Conservation (phyloP, 305 asterid genomes). For the Ruellia speciosa region DNA sequence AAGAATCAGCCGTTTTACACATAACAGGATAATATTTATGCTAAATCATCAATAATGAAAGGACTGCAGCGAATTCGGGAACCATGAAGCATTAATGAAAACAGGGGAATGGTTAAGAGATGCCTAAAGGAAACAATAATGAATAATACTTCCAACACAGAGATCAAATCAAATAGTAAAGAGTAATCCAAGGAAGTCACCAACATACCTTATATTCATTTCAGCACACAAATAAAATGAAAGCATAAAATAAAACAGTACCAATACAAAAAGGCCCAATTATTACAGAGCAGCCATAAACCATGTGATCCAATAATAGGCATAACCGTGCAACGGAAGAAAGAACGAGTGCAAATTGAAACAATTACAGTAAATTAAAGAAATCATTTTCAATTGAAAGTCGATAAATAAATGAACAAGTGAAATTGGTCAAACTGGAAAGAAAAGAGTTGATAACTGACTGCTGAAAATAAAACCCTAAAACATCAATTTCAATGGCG, state of each 20-base stretch:
- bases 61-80: background rate
- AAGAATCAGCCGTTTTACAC: background rate
- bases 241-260: background rate
- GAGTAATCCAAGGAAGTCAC: background rate
- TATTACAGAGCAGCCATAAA: background rate
- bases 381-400: constrained; percentile 1
- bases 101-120: background rate
- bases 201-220: too few species aligned
- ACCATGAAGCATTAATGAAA: background rate
- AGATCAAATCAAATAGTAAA: background rate
- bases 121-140: background rate
- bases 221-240: background rate
- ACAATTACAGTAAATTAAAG: constrained; percentile 2
- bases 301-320: background rate
- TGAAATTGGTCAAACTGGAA: constrained; percentile 19
- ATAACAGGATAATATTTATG: background rate
- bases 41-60: background rate
- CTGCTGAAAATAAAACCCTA: constrained; percentile 16
- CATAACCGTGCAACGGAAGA: background rate
- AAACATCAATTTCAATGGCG: constrained; percentile 6
- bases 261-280: background rate
- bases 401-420: constrained; percentile 17
- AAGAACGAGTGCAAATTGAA: background rate
- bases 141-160: background rate
- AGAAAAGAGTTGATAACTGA: constrained; percentile 9